Percentiles rank a stretch among this genome's conserved stretches.
phyloP scores from a whole-genome alignment of 768 basidiomycete genomes.

The Hygrocybe coccinea region DNA sequence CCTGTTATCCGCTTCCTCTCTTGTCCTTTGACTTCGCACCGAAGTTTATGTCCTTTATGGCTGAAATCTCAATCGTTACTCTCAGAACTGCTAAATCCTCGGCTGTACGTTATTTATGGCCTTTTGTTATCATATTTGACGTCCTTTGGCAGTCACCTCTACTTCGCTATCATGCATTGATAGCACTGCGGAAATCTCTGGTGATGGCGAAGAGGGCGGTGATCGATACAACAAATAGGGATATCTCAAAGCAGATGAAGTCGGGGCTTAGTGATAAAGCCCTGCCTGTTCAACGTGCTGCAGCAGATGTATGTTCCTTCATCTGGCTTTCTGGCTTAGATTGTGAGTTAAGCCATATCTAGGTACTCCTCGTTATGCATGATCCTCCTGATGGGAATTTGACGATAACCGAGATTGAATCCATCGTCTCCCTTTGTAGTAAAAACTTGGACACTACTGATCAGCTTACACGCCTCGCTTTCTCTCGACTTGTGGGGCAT shows the following conservation, averaged over 20 bases:
- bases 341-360: neutral
- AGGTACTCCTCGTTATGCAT: conserved; percentile 53
- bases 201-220: conserved; percentile 76
- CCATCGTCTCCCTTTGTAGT: conserved; percentile 59
- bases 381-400: conserved; percentile 49
- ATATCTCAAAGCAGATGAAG: conserved; percentile 80
- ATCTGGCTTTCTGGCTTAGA: neutral
- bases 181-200: conserved; percentile 76
- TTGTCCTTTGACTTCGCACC: neutral
- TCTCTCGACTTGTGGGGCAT: conserved; percentile 77
- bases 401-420: conserved; percentile 69
- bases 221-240: conserved; percentile 70
- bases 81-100: conserved; percentile 71
- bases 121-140: conserved; percentile 4
- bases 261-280: conserved; percentile 75
- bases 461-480: conserved; percentile 73
- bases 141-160: conserved; percentile 56
- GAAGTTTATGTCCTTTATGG: conserved; percentile 94
- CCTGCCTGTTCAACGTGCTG: conserved; percentile 78
- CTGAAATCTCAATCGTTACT: conserved; percentile 66
- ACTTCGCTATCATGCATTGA: conserved; percentile 75
- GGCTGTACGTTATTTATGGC: conserved; percentile 43
- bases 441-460: conserved; percentile 80
- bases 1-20: neutral
- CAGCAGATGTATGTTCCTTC: conserved; percentile 56